Conservation (phyloP, 73 alveolate genomes). For the Tetrahymena malaccensis region DNA sequence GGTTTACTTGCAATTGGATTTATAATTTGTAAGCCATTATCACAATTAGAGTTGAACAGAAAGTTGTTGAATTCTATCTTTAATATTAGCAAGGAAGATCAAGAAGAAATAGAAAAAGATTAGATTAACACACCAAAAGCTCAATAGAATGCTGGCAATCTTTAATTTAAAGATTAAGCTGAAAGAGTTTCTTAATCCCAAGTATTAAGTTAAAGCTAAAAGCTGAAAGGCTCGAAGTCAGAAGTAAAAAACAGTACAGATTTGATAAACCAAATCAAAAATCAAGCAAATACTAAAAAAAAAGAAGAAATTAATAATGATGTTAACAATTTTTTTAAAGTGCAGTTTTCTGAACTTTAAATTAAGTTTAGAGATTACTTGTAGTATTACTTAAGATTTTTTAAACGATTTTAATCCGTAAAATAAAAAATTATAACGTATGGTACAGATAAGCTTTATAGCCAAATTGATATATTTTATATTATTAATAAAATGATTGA, state of each 20-base stretch:
- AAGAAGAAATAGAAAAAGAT: neutral
- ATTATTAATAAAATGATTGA: neutral
- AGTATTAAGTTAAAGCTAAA: neutral
- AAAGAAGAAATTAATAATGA: neutral
- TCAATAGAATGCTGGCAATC: neutral
- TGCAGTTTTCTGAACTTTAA: neutral
- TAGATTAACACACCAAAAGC: neutral
- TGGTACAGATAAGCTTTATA: neutral
- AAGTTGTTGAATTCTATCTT: neutral
- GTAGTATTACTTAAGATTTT: neutral
- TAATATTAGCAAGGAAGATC: neutral
- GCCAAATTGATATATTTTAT: neutral
- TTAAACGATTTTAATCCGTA: neutral
- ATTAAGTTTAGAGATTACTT: neutral
- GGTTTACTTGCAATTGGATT: neutral
- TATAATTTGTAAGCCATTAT: neutral
- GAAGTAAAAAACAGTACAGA: neutral
- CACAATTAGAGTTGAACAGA: neutral
- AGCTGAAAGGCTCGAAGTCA: neutral
- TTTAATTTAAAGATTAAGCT: neutral
- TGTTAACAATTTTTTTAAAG: neutral
- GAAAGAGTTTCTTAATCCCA: neutral
- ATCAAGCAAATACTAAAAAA: neutral
- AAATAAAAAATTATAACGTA: neutral
- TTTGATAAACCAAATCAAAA: neutral